Evolutionary conservation across 176 grass and related monocot genomes (phyloP), one percentile per base, ranked within the genome.

Genomic region (Hyparrhenia diplandra): DNA sequence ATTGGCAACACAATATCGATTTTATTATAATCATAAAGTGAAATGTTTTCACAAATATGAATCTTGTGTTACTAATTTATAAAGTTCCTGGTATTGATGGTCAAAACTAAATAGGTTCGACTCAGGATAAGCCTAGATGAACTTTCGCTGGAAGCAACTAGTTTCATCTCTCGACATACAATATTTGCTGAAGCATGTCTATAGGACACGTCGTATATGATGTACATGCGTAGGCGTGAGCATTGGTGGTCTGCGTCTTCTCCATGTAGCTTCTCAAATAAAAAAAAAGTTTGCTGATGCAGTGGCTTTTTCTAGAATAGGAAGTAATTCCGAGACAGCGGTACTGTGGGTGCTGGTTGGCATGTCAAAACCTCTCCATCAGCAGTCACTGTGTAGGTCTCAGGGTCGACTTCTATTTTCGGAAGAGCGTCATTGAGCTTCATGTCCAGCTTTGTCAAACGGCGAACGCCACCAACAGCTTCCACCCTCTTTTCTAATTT

Each of bases 301-400:
- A 40, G 18, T 14, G 0, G 5, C 49, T 20, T 75, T 27, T 17
- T 32, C 81, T 91, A 97, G 75, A 97, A 97, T 46, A 94, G 88
- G 69, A 97, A 97, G 81, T 97, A 97, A 76, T 97, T 97, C 57
- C 95, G 87, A 47, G 95, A 92, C 35, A 97, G 74, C 42, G 95
- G 95, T 21, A 97, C 59, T 17, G 87, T 83, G 28, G 90, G 61
- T 45, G 81, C 78, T 25, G 95, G 74, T 10, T 87, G 64, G 55
- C 95, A 97, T 43, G 40, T 87, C 83, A 97, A 87, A 70, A 85
- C 60, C 73, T 92, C 83, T 52, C 92, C 92, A 72, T 97, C 88
- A 35, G 95, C 95, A 39, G 87, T 90, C 64, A 97, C 92, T 0
- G 47, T 85, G 66, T 92, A 97, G 8, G 85, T 78, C 81, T 97